Base-by-base conservation (phyloP, 2,329 filamentous ascomycete species). In the Botryosphaeria dothidea region DNA sequence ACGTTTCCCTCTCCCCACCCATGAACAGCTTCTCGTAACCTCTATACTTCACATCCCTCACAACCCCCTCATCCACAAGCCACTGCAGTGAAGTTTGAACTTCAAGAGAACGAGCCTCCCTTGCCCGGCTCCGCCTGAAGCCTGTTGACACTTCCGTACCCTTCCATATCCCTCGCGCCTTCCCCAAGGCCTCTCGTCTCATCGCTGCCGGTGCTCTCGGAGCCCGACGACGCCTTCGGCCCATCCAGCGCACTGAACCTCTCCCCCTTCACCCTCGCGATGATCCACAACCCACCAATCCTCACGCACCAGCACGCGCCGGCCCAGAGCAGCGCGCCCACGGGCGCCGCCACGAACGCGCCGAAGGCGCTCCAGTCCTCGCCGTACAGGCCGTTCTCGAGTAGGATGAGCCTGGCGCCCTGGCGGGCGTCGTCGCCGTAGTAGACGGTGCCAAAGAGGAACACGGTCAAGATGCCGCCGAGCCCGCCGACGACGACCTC, bases 281-380 rank as follows among this genome's bases (percentile, higher is more conserved):
- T 70, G 27, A 83, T 65, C 71, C 82, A 92, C 69, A 88, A 86
- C 60, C 85, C 84, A 0, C 78, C 74, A 45, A 93, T 75, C 29
- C 92, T 84, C 46, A 88, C 70, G 23, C 15, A 71, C 82, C 38
- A 91, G 83, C 4, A 89, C 90, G 2, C 84, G 46, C 88, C 83
- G 0, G 87, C 90, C 85, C 89, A 93, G 36, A 93, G 77, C 19
- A 94, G 72, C 23, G 90, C 90, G 1, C 92, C 92, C 2, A 93
- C 78, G 0, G 92, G 92, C 0, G 92, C 91, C 9, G 90, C 90
- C 4, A 94, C 88, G 71, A 94, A 95, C 4, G 91, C 91, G 36
- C 82, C 92, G 75, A 95, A 95, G 1, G 86, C 90, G 67, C 87
- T 90, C 92, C 92, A 95, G 75, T 94, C 91, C 54, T 88, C 83